Evolutionary conservation across 106 monocot genomes (phyloP), one percentile per base, ranked within the genome.

Genomic region (Phalaenopsis aphrodite): DNA sequence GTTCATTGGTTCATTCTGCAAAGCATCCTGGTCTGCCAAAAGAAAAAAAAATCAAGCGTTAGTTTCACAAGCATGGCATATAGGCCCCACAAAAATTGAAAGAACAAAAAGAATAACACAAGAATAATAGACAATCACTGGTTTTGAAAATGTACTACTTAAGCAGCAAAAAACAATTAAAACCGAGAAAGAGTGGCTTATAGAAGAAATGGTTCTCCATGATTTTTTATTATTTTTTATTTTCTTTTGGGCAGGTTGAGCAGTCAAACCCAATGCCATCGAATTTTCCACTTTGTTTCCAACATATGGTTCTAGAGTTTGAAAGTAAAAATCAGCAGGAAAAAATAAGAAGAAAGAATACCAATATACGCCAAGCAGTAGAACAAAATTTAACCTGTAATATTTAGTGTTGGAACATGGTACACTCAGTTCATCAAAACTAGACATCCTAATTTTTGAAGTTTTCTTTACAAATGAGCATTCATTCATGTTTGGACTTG

Each of bases 1-100:
- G 56, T 77, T 67, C 75, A 92, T 43, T 76, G 87, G 84, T 48
- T 86, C 89, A 37, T 88, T 86, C 37, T 77, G 17, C 23, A 83
- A 76, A 49, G 24, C 9, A 76, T 49, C 23, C 43, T 11, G 42
- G 16, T 14, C 49, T 11, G 30, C 1, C 21, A 76, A 49, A 23
- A 49, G 45, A 43, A 3, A 69, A 39, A 43, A 3, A 69, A 39
- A 14, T 15, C 12, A 69, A 5, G 38, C 15, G 14, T 39, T 41
- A 36, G 23, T 2, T 69, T 21, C 3, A 21, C 21, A 52, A 52
- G 14, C 14, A 52, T 52, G 52, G 52, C 21, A 61, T 61, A 5
- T 3, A 21, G 3, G 8, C n/a, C 61, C 18, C 5, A 21, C 3
- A 61, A 61, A n/a, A 8, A 21, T 21, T 61, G 38, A 37, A 30